Conservation (phyloP, 1,284 basidiomycete genomes). For the Leccinum subrobustum region DNA sequence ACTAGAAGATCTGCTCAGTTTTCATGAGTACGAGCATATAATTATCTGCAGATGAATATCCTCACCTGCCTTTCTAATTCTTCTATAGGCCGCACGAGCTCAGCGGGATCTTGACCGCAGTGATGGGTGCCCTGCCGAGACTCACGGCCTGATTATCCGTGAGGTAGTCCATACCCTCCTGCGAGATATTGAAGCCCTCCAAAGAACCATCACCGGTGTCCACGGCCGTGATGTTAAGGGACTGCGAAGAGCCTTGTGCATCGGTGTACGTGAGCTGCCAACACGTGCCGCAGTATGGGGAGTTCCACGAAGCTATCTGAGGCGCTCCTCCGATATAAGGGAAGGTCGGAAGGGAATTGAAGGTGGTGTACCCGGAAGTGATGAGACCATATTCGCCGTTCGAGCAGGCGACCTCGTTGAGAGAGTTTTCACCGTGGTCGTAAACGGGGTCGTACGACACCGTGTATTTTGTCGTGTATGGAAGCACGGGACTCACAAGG, state of each 20-base stretch:
- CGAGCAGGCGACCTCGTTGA: constrained; percentile 47
- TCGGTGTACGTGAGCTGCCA: constrained; percentile 35
- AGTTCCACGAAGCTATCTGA: constrained; percentile 31
- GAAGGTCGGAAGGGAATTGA: constrained; percentile 47
- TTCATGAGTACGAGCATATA: background rate
- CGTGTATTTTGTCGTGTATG: constrained; percentile 13
- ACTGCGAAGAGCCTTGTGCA: constrained; percentile 14
- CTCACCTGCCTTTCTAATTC: background rate
- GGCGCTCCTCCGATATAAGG: constrained; percentile 48
- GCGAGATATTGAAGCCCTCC: constrained; percentile 40
- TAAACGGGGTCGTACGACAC: constrained; percentile 32
- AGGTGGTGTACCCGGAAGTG: constrained; percentile 41
- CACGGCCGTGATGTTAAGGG: constrained; percentile 34
- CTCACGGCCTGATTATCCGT: constrained; percentile 8
- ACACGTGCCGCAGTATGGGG: constrained; percentile 25
- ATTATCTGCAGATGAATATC: background rate
- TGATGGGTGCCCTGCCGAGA: constrained; percentile 11
- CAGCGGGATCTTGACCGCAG: constrained; percentile 6
- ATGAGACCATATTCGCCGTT: constrained; percentile 41
- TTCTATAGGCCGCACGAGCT: constrained; percentile 18
- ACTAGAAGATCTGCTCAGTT: background rate
- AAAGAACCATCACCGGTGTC: constrained; percentile 42
- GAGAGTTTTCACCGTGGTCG: constrained; percentile 34
- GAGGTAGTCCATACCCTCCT: constrained; percentile 18
- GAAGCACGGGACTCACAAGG: constrained; percentile 6